Evolutionary conservation across 768 basidiomycete genomes (phyloP), one percentile per base, ranked within the genome.

Genomic region (Naganishia vishniacii): DNA sequence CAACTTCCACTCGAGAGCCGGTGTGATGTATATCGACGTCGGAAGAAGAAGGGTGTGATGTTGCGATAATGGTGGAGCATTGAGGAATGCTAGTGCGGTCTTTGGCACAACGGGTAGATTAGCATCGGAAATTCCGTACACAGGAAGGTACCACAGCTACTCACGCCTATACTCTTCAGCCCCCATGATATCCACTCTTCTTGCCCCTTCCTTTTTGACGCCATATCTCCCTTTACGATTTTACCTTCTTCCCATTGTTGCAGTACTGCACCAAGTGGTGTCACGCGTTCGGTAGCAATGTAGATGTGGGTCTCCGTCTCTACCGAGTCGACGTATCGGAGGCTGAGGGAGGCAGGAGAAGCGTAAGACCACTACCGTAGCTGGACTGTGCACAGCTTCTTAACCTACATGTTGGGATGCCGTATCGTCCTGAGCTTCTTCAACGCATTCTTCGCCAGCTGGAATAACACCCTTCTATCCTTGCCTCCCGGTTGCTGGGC

Each of bases 101-200:
- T 56, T 6, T 28, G 47, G 7, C 20, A 1, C 2, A 34, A 23
- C 15, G 20, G 6, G 32, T 11, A 4, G 48, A 23, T 15, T 11
- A 42, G 51, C 15, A 40, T 66, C n/a, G n/a, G n/a, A n/a, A n/a
- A n/a, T n/a, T n/a, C n/a, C 32, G 42, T 20, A 23, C 7, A 40
- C 4, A 4, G 11, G 28, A 67, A 28, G 18, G 66, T 65, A 49
- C 6, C 7, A 31, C 18, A 53, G 32, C 2, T n/a, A 40, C 53
- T 41, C 4, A 56, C 53, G 64, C 61, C 9, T 51, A 71, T 48
- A 61, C 90, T 83, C 78, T 93, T 89, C 42, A 98, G 77, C 6
- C 93, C 93, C 93, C 93, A 99, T 4, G 95, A 74, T 23, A 94
- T 77, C 88, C 90, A 95, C 70, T 94, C 91, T 68, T 91, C 88